A percentile compares a stretch with the other conserved stretches of the same genome.
phyloP scores from a whole-genome alignment of 2,329 filamentous ascomycete species.

The Ophidiomyces ophidiicola region DNA sequence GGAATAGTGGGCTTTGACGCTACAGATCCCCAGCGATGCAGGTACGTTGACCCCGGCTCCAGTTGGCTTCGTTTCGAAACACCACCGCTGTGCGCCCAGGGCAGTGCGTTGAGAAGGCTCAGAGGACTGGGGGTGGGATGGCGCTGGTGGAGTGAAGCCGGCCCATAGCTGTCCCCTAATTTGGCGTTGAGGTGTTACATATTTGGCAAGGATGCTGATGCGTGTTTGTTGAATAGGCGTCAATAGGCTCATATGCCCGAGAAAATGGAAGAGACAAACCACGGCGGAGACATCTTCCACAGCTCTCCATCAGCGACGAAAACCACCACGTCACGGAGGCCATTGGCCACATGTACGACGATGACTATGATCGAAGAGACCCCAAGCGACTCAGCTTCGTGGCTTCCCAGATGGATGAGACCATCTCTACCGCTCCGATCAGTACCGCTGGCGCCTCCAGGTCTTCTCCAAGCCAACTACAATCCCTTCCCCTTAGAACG shows the following conservation, averaged over 20 bases:
- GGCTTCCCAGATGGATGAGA: slow-evolving; percentile 36
- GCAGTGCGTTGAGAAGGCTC: neutral
- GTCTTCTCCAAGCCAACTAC: slow-evolving; percentile 19
- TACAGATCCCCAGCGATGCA: slow-evolving; percentile 7
- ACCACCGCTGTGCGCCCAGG: neutral
- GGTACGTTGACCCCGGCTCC: slow-evolving; percentile 7
- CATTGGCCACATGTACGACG: slow-evolving; percentile 81
- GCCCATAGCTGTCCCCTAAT: no score
- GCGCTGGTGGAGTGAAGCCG: no score
- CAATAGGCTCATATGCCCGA: slow-evolving; percentile 29
- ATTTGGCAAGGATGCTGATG: slow-evolving; percentile 9
- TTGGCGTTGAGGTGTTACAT: no score
- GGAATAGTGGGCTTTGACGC: slow-evolving; percentile 2
- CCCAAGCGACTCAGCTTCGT: slow-evolving; percentile 67
- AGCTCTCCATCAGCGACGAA: slow-evolving; percentile 68
- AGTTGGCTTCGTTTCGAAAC: neutral
- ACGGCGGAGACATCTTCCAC: slow-evolving; percentile 47
- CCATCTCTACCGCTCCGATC: slow-evolving; percentile 31
- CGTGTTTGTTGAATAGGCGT: slow-evolving; percentile 25
- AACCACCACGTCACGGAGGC: slow-evolving; percentile 90
- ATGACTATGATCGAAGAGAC: slow-evolving; percentile 47
- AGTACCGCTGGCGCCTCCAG: slow-evolving; percentile 21
- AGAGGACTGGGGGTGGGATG: no score
- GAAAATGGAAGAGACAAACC: slow-evolving; percentile 38
- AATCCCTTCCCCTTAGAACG: slow-evolving; percentile 12